phyloP scores from a whole-genome alignment of 768 basidiomycete genomes.

The Lactarius trivialis region DNA sequence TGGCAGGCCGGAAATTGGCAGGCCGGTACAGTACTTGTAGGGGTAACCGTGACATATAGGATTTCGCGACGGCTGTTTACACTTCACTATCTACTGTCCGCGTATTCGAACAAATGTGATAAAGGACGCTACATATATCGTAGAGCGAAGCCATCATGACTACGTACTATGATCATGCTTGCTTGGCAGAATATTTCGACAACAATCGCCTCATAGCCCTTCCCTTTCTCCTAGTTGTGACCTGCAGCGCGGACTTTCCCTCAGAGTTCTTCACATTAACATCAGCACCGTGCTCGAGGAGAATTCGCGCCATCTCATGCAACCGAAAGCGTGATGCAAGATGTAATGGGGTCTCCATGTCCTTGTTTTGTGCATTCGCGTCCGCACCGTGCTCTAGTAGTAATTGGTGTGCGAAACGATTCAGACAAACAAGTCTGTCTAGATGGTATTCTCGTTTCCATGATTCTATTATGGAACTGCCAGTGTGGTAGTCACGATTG shows the following conservation, averaged over 20 bases:
- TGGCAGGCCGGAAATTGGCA: no score
- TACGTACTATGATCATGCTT: no score
- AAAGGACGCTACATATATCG: no score
- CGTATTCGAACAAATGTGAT: no score
- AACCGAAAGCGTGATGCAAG: not conserved
- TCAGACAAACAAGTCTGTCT: no score
- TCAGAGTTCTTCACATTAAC: not conserved
- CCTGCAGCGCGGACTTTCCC: not conserved
- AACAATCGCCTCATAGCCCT: not conserved
- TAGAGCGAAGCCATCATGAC: no score
- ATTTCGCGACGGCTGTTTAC: no score
- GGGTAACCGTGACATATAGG: no score
- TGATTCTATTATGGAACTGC: not conserved
- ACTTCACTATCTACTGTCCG: no score
- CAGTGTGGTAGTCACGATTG: not conserved
- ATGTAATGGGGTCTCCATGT: not conserved
- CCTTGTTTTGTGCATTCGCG: not conserved
- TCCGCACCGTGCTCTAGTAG: not conserved
- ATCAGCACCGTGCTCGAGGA: not conserved
- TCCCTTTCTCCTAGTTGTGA: not conserved
- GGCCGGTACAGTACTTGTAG: no score
- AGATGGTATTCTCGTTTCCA: not conserved
- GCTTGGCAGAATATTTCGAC: not conserved
- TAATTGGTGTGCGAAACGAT: not conserved
- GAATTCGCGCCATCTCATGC: not conserved